Conservation (phyloP, 2,329 filamentous ascomycete species). For the Sporothrix luriei region DNA sequence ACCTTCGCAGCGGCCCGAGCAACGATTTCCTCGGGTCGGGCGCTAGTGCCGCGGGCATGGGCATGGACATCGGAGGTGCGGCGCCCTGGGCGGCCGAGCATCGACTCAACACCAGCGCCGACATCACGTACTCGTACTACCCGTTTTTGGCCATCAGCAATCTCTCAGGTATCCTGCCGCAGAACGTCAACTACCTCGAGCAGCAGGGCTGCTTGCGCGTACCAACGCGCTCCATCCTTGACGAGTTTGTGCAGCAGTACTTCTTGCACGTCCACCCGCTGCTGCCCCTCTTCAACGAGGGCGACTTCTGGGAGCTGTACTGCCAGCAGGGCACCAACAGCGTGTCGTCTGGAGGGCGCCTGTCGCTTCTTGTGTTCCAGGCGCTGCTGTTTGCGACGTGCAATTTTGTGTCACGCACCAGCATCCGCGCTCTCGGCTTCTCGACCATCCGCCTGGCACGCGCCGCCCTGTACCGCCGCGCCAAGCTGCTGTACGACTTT, state of each 20-base stretch:
- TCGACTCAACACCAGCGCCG: slow-evolving; percentile 29
- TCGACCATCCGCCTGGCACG: slow-evolving; percentile 32
- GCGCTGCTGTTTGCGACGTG: slow-evolving; percentile 47
- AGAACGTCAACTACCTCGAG: slow-evolving; percentile 53
- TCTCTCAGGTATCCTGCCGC: slow-evolving; percentile 46
- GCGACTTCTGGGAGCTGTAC: slow-evolving; percentile 54
- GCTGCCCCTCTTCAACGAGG: slow-evolving; percentile 50
- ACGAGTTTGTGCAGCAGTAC: slow-evolving; percentile 54
- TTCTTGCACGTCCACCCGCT: slow-evolving; percentile 53
- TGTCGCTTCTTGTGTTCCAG: slow-evolving; percentile 51
- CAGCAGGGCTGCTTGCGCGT: slow-evolving; percentile 52
- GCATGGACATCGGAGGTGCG: slow-evolving; percentile 10
- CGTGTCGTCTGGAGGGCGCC: slow-evolving; percentile 38
- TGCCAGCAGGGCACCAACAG: slow-evolving; percentile 33
- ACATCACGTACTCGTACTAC: slow-evolving; percentile 47
- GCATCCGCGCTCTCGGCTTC: slow-evolving; percentile 35
- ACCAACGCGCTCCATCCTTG: slow-evolving; percentile 47
- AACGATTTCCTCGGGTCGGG: slow-evolving; percentile 1
- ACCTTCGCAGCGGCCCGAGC: not conserved
- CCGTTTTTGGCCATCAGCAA: slow-evolving; percentile 49
- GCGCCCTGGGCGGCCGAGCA: slow-evolving; percentile 28
- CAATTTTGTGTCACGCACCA: slow-evolving; percentile 34
- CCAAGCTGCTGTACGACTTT: slow-evolving; percentile 48
- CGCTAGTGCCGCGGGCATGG: not conserved
- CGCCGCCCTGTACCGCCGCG: slow-evolving; percentile 33